A percentile compares a stretch with the other conserved stretches of the same genome.
phyloP scores from a whole-genome alignment of 2,329 filamentous ascomycete species.

The Hypoxylon sp. region DNA sequence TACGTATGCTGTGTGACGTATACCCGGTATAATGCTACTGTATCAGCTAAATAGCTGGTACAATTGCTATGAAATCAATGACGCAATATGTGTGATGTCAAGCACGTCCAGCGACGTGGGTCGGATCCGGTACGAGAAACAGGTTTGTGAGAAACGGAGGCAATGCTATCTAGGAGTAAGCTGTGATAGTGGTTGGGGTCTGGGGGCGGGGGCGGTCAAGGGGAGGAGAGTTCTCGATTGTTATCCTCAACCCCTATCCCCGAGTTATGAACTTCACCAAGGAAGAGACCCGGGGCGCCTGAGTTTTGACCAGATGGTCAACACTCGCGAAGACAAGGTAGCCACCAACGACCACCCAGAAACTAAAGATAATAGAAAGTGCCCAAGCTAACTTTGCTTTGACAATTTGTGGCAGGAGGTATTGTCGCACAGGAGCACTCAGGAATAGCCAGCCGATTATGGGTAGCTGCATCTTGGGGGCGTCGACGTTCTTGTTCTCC shows the following conservation, averaged over 20 bases:
- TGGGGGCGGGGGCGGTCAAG: background rate
- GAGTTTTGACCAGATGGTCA: constrained; percentile 56
- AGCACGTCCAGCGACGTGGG: background rate
- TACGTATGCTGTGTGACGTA: constrained; percentile 12
- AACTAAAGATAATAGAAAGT: constrained; percentile 63
- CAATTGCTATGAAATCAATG: background rate
- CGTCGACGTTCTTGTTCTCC: constrained; percentile 49
- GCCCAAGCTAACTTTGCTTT: constrained; percentile 63
- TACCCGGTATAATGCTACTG: background rate
- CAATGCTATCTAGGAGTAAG: background rate
- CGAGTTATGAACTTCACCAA: constrained; percentile 18
- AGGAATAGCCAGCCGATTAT: constrained; percentile 63
- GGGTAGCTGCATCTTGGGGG: constrained; percentile 50
- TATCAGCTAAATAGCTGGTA: constrained; percentile 1
- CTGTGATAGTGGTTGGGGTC: background rate
- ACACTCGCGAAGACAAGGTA: constrained; percentile 66
- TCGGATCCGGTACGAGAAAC: background rate
- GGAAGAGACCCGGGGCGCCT: constrained; percentile 17
- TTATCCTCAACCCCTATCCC: constrained; percentile 10
- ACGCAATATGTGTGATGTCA: background rate
- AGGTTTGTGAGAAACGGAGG: background rate
- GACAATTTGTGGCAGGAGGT: constrained; percentile 57
- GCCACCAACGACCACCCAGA: constrained; percentile 65
- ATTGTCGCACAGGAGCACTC: constrained; percentile 58
- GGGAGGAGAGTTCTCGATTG: background rate